Conservation (phyloP, 2,329 filamentous ascomycete genomes). For the Coniosporium tulheliwenetii region DNA sequence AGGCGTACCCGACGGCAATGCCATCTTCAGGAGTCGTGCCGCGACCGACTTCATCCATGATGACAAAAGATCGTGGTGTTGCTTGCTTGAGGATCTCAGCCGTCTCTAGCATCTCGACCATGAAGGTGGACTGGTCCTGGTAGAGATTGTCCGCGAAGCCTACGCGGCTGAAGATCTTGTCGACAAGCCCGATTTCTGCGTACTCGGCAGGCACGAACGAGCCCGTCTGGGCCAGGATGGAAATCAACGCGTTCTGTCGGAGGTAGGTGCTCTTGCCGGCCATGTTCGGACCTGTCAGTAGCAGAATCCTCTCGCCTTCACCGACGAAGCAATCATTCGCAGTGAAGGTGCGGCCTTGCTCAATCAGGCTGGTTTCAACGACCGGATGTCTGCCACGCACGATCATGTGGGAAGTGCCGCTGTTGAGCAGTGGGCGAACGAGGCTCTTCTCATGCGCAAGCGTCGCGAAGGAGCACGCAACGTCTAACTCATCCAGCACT, state of each 20-base stretch:
- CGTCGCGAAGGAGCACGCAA: conserved; percentile 69
- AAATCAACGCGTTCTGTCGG: conserved; percentile 87
- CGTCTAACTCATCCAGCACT: conserved; percentile 88
- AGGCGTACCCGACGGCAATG: conserved; percentile 76
- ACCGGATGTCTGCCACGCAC: conserved; percentile 82
- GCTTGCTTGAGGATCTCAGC: conserved; percentile 77
- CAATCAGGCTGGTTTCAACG: conserved; percentile 67
- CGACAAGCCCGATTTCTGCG: conserved; percentile 79
- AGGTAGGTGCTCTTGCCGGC: conserved; percentile 93
- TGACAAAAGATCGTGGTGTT: conserved; percentile 68
- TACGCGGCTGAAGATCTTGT: conserved; percentile 77
- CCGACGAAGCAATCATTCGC: conserved; percentile 76
- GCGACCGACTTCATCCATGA: conserved; percentile 96
- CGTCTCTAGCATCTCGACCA: conserved; percentile 98
- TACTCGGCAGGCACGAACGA: conserved; percentile 83
- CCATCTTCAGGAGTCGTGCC: conserved; percentile 92
- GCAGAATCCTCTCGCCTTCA: conserved; percentile 54
- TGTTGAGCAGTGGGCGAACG: conserved; percentile 56
- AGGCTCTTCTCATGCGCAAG: conserved; percentile 62
- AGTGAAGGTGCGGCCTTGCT: conserved; percentile 68
- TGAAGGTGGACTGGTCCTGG: conserved; percentile 90
- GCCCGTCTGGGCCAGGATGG: conserved; percentile 81
- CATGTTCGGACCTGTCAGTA: conserved; percentile 86
- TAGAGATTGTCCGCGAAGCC: conserved; percentile 94
- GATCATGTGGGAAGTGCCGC: conserved; percentile 51